These are phyloP conservation scores for Serpula lacrymans DNA, from an alignment of 768 basidiomycete genomes.

Conservation along the genomic window DNA sequence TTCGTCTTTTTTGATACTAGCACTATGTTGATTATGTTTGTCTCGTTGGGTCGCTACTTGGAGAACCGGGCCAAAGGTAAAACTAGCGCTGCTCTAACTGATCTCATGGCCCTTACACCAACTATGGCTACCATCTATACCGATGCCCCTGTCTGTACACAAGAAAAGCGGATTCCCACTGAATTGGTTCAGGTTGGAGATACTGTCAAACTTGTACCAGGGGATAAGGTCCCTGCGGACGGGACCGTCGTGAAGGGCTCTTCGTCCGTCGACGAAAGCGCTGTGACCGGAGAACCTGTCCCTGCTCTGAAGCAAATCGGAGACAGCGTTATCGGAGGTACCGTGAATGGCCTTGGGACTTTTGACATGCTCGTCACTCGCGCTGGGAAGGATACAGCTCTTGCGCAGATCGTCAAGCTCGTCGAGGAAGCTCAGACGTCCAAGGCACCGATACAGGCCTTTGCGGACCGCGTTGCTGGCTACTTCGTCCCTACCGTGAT, in stretches of 20 bases:
- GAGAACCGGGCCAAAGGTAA: conserved; percentile 98
- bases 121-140: conserved; percentile 96
- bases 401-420: conserved; percentile 93
- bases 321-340: conserved; percentile 91
- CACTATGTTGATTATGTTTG: conserved; percentile 97
- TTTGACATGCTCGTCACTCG: conserved; percentile 96
- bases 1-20: conserved; percentile 97
- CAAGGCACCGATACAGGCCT: conserved; percentile 97
- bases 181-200: conserved; percentile 96
- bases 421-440: conserved; percentile 98
- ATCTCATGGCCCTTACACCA: conserved; percentile 93
- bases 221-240: conserved; percentile 95
- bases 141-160: conserved; percentile 72
- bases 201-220: conserved; percentile 89
- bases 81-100: conserved; percentile 94
- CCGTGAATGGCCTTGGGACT: conserved; percentile 94
- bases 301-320: conserved; percentile 83
- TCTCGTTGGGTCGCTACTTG: conserved; percentile 91
- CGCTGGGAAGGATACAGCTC: conserved; percentile 93
- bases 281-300: conserved; percentile 91
- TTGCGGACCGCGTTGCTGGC: conserved; percentile 92
- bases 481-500: conserved; percentile 94
- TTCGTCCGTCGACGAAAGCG: conserved; percentile 92
- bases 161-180: conserved; percentile 88
- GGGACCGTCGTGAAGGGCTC: conserved; percentile 85